Evolutionary conservation across 352 stramenopile genomes (phyloP), one percentile per base, ranked within the genome.

Genomic region (Phytophthora niederhauseri): DNA sequence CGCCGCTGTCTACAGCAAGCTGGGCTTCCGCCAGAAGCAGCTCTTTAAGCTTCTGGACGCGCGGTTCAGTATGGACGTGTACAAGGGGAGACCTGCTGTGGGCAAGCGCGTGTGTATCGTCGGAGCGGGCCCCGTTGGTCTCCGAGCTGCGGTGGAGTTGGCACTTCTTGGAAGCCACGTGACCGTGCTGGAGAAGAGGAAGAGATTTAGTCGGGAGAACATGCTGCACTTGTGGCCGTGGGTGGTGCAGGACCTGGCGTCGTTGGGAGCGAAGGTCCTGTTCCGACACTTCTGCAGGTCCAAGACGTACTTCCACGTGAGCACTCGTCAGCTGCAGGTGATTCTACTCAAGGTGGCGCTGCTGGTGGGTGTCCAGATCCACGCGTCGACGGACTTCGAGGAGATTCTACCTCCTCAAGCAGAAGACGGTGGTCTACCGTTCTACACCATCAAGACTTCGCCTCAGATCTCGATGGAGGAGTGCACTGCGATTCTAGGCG

Each of bases 291-390:
- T 91, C 57, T 93, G 83, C 60, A 76, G 80, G 54, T 93, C 85
- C 36, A 86, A 74, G 7, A 83, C 79, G 15, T 90, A 92, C 45
- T 92, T 95, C 72, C 85, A 93, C 64, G 85, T 93, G 26, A 87
- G 87, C 45, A 95, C 87, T 12, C 84, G 87, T 6, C 82, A 92
- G 54, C 51, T 95, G 17, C 87, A 95, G 57, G 90, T 87, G 41
- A 90, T 92, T 59, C 57, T 95, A 43, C 81, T 95, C 50, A 95
- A 95, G 61, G 82, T 92, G 11, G 80, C 81, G 2, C 64, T 95
- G 24, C 53, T 93, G 17, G 52, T 93, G 2, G 87, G 87, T 3
- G 84, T 92, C 1, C 81, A 77, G 22, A 71, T 89, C 31, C 79
- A 85, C 67, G 75, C 73, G 0, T 65, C 66, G 9, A 93, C 82